These are phyloP conservation scores for Zoysia matrella DNA, from an alignment of 202 grass and related monocot genomes.

Conservation along the genomic window DNA sequence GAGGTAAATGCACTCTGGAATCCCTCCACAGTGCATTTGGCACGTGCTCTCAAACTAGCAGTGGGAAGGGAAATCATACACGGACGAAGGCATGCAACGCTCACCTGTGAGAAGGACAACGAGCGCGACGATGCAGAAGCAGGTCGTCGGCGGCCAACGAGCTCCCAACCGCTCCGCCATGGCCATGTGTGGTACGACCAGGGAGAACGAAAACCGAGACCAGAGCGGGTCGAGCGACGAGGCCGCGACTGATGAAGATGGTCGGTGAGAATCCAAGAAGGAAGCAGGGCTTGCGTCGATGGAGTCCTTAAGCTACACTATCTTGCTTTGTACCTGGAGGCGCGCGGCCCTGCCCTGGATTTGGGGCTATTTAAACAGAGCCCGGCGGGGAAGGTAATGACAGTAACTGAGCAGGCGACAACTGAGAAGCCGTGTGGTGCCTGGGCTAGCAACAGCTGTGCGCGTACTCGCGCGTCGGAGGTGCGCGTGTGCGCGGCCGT, in stretches of 20 bases:
- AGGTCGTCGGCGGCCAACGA: not conserved
- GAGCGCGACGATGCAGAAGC: conserved; percentile 11
- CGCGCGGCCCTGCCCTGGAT: not conserved
- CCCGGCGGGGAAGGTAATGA: too few species aligned
- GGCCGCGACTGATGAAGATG: not conserved
- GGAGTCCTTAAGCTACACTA: not conserved
- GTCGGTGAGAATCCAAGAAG: not conserved
- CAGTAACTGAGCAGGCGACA: too few species aligned
- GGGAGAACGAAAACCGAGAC: not conserved
- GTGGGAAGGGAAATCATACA: not conserved
- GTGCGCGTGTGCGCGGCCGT: too few species aligned
- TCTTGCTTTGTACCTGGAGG: not conserved
- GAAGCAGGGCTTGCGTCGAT: not conserved
- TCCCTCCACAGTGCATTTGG: not conserved
- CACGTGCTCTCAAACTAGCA: not conserved
- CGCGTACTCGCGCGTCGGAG: too few species aligned
- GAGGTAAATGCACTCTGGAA: not conserved
- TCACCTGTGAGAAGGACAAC: conserved; percentile 34
- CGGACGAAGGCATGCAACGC: not conserved
- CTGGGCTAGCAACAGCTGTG: too few species aligned
- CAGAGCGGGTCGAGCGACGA: not conserved
- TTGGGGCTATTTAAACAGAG: too few species aligned
- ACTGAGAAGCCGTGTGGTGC: too few species aligned
- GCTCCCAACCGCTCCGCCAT: not conserved
- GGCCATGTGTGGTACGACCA: conserved; percentile 2